phyloP scores from a whole-genome alignment of 139 green algal species.

The Chlamydomonas sp. region DNA sequence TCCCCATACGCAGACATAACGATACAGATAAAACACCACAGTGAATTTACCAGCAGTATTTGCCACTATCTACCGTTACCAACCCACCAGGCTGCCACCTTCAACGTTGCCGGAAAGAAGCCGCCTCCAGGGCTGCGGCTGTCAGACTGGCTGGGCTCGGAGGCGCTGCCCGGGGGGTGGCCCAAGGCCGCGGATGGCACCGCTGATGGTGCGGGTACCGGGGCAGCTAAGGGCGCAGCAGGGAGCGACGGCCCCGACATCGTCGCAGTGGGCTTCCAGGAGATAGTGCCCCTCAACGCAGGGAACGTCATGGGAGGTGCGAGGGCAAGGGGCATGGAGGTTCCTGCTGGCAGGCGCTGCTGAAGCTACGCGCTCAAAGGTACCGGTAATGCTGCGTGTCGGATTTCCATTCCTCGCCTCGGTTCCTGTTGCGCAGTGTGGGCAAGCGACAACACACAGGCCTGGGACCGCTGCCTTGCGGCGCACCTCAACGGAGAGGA shows the following conservation, averaged over 20 bases:
- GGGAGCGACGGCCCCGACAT: constrained; percentile 59
- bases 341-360: no score
- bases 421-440: constrained; percentile 33
- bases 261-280: constrained; percentile 83
- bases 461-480: constrained; percentile 67
- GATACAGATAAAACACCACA: no score
- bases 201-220: neutral
- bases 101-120: constrained; percentile 80
- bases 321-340: neutral
- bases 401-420: neutral
- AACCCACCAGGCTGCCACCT: constrained; percentile 62
- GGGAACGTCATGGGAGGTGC: constrained; percentile 77
- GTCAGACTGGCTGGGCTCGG: constrained; percentile 60
- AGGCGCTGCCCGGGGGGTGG: neutral
- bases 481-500: constrained; percentile 66
- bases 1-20: no score
- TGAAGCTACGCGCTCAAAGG: no score
- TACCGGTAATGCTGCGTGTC: no score
- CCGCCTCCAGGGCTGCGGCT: constrained; percentile 60
- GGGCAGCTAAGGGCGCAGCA: neutral
- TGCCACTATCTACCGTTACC: no score
- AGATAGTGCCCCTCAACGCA: constrained; percentile 84
- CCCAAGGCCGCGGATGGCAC: neutral
- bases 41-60: neutral
- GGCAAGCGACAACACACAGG: constrained; percentile 39